Evolutionary conservation across 129 eudicot genomes (phyloP).

Genomic region (Ambrosia trifida): DNA sequence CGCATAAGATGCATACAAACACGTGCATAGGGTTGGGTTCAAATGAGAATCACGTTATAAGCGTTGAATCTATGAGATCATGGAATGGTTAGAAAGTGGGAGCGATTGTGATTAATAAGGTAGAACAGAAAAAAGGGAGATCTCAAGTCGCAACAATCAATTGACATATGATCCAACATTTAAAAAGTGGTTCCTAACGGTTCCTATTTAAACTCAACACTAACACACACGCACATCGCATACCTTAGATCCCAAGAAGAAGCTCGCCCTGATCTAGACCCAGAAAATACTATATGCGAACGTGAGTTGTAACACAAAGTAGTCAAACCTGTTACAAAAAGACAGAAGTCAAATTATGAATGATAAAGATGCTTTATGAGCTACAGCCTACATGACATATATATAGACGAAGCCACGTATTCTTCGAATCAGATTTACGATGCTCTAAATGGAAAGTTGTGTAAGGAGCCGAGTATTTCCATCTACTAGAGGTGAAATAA

Average conservation of each 20-base stretch:
- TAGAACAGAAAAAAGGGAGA: too few relatives aligned
- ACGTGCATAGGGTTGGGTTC: not conserved
- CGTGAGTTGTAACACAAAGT: constrained; percentile 70
- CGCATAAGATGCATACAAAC: not conserved
- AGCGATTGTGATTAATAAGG: too few relatives aligned
- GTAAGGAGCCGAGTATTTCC: too few relatives aligned
- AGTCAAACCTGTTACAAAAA: constrained; percentile 48
- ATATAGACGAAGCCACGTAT: constrained; percentile 7
- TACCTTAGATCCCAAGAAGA: constrained; percentile 92
- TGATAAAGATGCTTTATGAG: constrained; percentile 16
- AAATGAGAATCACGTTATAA: not conserved
- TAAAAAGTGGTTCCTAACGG: too few relatives aligned
- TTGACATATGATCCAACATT: too few relatives aligned
- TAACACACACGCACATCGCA: not conserved
- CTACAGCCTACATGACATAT: constrained; percentile 1
- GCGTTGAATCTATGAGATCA: too few relatives aligned
- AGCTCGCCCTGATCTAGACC: constrained; percentile 69
- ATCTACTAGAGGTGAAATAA: not conserved
- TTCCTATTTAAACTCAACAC: too few relatives aligned
- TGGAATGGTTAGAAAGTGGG: too few relatives aligned
- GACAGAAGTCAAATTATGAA: constrained; percentile 1
- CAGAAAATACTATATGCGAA: constrained; percentile 63
- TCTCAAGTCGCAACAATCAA: too few relatives aligned
- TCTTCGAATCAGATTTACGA: not conserved
- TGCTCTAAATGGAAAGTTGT: too few relatives aligned